Percentiles rank a stretch among this genome's conserved stretches.
phyloP scores from a whole-genome alignment of 2,329 filamentous ascomycete genomes.

The Colletotrichum scovillei region DNA sequence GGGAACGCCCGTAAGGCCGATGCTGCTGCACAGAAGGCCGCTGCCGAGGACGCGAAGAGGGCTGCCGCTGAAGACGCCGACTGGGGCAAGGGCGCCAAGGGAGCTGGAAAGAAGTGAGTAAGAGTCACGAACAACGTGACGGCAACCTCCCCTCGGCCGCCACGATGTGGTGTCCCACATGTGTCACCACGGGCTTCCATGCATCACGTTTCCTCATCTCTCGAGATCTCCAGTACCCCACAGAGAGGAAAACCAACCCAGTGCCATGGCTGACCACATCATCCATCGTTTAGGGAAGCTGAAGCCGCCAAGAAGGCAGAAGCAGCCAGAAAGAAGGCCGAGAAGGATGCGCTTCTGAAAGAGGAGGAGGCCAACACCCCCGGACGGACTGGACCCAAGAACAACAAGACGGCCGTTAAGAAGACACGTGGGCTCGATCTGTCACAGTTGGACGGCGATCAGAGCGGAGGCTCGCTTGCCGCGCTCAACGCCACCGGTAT shows the following conservation, averaged over 20 bases:
- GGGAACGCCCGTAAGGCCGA: slow-evolving; percentile 96
- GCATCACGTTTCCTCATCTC: neutral
- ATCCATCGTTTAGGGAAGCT: slow-evolving; percentile 72
- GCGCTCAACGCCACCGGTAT: slow-evolving; percentile 87
- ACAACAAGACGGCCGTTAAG: slow-evolving; percentile 74
- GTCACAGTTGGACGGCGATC: slow-evolving; percentile 75
- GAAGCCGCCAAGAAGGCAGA: slow-evolving; percentile 88
- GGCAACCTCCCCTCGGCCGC: neutral
- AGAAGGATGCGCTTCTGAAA: slow-evolving; percentile 83
- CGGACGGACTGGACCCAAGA: slow-evolving; percentile 71
- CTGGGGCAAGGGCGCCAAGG: slow-evolving; percentile 90
- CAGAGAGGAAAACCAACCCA: slow-evolving; percentile 2
- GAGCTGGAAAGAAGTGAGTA: slow-evolving; percentile 84
- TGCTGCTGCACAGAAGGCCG: slow-evolving; percentile 82
- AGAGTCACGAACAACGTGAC: neutral
- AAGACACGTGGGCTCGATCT: slow-evolving; percentile 81
- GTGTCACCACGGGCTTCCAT: slow-evolving; percentile 7
- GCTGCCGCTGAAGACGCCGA: slow-evolving; percentile 77
- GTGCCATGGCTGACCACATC: slow-evolving; percentile 22
- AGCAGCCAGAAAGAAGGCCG: slow-evolving; percentile 88
- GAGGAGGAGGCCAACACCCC: slow-evolving; percentile 81
- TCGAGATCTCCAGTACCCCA: slow-evolving; percentile 9
- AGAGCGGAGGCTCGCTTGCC: slow-evolving; percentile 52
- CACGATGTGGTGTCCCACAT: neutral
- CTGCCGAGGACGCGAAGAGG: slow-evolving; percentile 74